Percentiles rank a stretch among this genome's conserved stretches.
Evolutionary conservation across 257 asterid genomes (phyloP).

Genomic region (Mentha longifolia): DNA sequence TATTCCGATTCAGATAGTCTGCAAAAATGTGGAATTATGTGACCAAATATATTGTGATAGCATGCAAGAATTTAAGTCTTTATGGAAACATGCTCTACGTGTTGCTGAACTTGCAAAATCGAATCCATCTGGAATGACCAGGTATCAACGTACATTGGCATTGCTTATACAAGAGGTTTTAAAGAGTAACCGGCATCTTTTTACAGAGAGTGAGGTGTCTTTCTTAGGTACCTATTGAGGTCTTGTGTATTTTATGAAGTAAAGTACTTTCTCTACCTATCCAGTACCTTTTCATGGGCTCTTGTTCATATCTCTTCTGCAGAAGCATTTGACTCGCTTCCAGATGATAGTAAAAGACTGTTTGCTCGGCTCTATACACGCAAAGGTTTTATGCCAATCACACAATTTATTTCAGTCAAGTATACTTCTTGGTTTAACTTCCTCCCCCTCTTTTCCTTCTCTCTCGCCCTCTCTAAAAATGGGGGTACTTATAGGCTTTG

Average conservation of each 20-base stretch:
- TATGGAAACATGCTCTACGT: constrained; percentile 54
- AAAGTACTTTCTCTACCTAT: constrained; percentile 17
- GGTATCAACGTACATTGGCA: constrained; percentile 71
- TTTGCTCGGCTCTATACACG: constrained; percentile 83
- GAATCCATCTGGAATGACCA: constrained; percentile 53
- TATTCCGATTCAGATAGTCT: constrained; percentile 68
- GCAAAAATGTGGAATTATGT: constrained; percentile 45
- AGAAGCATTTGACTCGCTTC: constrained; percentile 71
- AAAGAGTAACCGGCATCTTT: constrained; percentile 62
- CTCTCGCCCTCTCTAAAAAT: neutral
- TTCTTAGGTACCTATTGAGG: constrained; percentile 60
- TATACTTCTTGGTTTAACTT: constrained; percentile 19
- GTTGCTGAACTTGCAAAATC: constrained; percentile 61
- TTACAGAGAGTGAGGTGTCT: constrained; percentile 67
- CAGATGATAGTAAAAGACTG: constrained; percentile 86
- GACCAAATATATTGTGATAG: constrained; percentile 39
- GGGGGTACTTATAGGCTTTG: constrained; percentile 9
- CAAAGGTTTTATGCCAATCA: constrained; percentile 62
- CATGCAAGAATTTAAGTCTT: constrained; percentile 53
- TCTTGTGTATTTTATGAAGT: constrained; percentile 2
- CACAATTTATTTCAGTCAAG: constrained; percentile 25
- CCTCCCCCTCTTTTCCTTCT: neutral
- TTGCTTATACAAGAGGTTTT: constrained; percentile 76
- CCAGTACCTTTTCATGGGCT: constrained; percentile 22
- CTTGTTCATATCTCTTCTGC: constrained; percentile 42